phyloP scores from a whole-genome alignment of 2,329 filamentous ascomycete genomes.

The Mollisia scopiformis region DNA sequence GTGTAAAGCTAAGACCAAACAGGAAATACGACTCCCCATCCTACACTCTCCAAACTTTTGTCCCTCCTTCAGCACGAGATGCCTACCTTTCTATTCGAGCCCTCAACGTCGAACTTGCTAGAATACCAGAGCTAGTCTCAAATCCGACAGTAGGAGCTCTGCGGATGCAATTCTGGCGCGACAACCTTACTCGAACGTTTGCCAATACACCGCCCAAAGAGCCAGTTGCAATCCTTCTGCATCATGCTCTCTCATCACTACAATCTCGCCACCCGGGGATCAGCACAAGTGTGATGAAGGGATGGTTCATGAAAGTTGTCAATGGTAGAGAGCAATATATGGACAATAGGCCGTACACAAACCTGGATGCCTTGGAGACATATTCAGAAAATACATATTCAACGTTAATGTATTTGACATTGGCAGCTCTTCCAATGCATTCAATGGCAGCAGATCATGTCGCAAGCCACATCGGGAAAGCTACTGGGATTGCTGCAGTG shows the following conservation, averaged over 20 bases:
- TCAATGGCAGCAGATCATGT: constrained; percentile 90
- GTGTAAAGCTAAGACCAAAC: constrained; percentile 19
- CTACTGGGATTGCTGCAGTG: constrained; percentile 83
- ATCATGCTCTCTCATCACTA: constrained; percentile 70
- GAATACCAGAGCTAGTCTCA: constrained; percentile 87
- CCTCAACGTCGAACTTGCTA: constrained; percentile 89
- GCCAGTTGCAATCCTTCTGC: constrained; percentile 84
- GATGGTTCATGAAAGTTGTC: constrained; percentile 78
- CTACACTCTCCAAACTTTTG: constrained; percentile 82
- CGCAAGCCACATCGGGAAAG: constrained; percentile 93
- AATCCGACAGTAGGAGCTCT: constrained; percentile 85
- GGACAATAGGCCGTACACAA: constrained; percentile 80
- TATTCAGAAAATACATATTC: constrained; percentile 97
- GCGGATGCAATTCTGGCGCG: constrained; percentile 94
- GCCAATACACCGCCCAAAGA: constrained; percentile 82
- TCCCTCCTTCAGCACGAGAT: constrained; percentile 74
- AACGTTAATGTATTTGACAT: constrained; percentile 84
- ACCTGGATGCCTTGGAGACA: constrained; percentile 73
- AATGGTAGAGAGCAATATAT: constrained; percentile 81
- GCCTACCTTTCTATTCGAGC: constrained; percentile 89
- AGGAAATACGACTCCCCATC: constrained; percentile 91
- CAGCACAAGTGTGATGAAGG: constrained; percentile 55
- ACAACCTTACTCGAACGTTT: constrained; percentile 79
- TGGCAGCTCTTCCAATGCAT: constrained; percentile 77
- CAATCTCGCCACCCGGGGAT: constrained; percentile 44